Evolutionary conservation across 306 rosid species (phyloP).

Genomic region (Cotoneaster glaucophyllus): DNA sequence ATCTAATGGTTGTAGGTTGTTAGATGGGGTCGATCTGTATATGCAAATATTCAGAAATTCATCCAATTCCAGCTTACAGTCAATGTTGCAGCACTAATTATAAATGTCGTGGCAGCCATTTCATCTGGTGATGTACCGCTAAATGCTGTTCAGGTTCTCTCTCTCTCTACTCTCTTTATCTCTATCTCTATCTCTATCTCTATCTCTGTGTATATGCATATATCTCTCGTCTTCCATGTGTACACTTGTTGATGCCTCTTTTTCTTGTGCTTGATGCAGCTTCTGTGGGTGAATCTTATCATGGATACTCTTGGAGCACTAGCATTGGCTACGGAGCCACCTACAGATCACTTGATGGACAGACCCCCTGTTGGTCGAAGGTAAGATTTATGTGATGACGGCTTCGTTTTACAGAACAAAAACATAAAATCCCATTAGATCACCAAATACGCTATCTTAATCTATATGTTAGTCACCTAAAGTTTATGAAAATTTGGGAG

Average conservation of each 20-base stretch:
- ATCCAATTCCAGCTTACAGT: slow-evolving; percentile 97
- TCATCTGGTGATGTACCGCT: slow-evolving; percentile 86
- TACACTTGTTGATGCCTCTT: slow-evolving; percentile 10
- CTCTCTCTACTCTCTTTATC: slow-evolving; percentile 11
- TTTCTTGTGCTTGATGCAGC: slow-evolving; percentile 42
- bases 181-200: not conserved
- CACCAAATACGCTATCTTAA: not conserved
- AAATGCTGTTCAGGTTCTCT: slow-evolving; percentile 85
- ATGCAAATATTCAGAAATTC: slow-evolving; percentile 95
- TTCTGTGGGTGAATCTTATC: slow-evolving; percentile 97
- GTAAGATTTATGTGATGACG: slow-evolving; percentile 22
- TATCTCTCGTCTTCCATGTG: not conserved
- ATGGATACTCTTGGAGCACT: slow-evolving; percentile 99
- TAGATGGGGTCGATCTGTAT: slow-evolving; percentile 94
- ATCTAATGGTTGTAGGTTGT: slow-evolving; percentile 58
- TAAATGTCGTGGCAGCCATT: slow-evolving; percentile 81
- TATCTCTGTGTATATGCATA: not conserved
- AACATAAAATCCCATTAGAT: not conserved
- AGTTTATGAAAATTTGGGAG: not conserved
- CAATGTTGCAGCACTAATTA: slow-evolving; percentile 87
- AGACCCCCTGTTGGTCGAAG: slow-evolving; percentile 76
- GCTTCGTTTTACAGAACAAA: not conserved
- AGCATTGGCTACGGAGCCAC: slow-evolving; percentile 97
- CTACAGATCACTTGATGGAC: slow-evolving; percentile 87
- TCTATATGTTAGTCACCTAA: not conserved